Conservation (phyloP, 2,329 filamentous ascomycete genomes). For the Pyrenophora seminiperda region DNA sequence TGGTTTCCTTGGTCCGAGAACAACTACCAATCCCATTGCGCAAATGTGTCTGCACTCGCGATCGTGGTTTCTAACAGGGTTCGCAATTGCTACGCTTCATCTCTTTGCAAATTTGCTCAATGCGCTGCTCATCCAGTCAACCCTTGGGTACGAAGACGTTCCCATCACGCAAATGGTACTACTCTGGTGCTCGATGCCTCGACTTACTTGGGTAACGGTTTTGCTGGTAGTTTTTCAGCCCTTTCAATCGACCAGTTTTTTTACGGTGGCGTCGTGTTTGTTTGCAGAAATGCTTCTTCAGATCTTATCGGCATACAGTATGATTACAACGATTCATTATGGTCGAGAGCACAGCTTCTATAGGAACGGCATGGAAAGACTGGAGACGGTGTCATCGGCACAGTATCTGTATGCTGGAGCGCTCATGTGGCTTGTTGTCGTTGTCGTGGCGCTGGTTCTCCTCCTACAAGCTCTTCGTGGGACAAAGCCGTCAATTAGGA, state of each 20-base stretch:
- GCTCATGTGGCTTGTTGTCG: conserved; percentile 32
- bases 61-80: conserved; percentile 26
- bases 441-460: conserved; percentile 8
- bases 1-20: conserved; percentile 11
- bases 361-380: conserved; percentile 14
- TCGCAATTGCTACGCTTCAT: conserved; percentile 27
- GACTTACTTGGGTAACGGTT: conserved; percentile 31
- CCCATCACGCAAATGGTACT: conserved; percentile 32
- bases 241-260: conserved; percentile 17
- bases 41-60: neutral
- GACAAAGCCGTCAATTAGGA: neutral
- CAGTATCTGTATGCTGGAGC: conserved; percentile 39
- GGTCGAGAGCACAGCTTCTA: conserved; percentile 39
- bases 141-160: conserved; percentile 28
- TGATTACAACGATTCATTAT: conserved; percentile 37
- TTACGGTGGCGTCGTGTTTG: conserved; percentile 21
- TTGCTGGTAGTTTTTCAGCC: conserved; percentile 19
- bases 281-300: conserved; percentile 37
- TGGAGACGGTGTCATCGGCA: conserved; percentile 22
- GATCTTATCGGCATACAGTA: conserved; percentile 25
- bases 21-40: too few species aligned
- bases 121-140: conserved; percentile 26
- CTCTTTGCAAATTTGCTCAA: conserved; percentile 31
- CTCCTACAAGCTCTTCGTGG: conserved; percentile 8
- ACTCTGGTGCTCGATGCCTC: conserved; percentile 43